Base-by-base conservation (phyloP, 2,329 filamentous ascomycete species). In the Westerdykella aurantiaca region DNA sequence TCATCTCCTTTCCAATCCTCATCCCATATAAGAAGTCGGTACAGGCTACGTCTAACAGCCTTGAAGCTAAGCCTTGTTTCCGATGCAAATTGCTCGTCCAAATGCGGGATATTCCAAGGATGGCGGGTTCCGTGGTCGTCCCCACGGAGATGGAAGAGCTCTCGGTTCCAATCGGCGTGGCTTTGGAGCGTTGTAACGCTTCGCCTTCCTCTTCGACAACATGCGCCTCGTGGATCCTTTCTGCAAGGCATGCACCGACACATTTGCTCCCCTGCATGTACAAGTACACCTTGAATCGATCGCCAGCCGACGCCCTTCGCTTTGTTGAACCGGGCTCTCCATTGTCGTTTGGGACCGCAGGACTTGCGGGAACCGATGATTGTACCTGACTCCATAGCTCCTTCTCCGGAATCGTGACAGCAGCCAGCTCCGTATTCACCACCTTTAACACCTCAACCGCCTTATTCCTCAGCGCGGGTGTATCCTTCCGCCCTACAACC, bases 61-160 rank as follows among this genome's bases (percentile, higher is more conserved):
- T 70, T 41, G 72, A 73, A 4, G 80, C 81, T 41, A 83, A 74
- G 7, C 79, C 78, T 50, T 75, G 72, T 34, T 76, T 67, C 25
- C 81, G 72, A 46, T 78, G 75, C 2, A 72, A 69, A 5, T 70
- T 73, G 6, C 77, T 79, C 0, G 79, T 81, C 82, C 82, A 85
- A 51, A 85, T 80, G 23, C 82, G 74, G 18, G 81, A 82, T 21
- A 85, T 75, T 14, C 80, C 79, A 42, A 83, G 70, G n/a, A 77
- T 68, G 2, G 76, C 79, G 2, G 71, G 64, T 21, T 71, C 48
- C 5, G 67, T 52, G 37, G 69, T 64, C 21, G 67, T 63, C 41
- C 69, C 68, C 31, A 74, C 66, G 2, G 70, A 72, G 45, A 79
- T 59, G 29, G 61, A 63, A 17, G 64, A 65, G 48, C 57, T 58